Evolutionary conservation across 1,284 basidiomycete species (phyloP).

Genomic region (Ustilago hordei): DNA sequence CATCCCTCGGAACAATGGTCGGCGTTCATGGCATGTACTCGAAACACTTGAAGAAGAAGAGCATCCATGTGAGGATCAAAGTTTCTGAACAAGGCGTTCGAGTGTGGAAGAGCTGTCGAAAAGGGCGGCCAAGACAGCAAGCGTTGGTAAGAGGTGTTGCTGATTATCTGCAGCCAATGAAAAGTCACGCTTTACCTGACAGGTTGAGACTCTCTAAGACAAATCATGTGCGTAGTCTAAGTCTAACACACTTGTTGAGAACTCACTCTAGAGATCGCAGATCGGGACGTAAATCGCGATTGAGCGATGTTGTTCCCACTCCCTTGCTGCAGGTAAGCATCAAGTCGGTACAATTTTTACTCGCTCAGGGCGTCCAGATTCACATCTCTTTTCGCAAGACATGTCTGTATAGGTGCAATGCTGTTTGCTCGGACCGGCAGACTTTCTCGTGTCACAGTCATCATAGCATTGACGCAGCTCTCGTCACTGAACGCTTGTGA

Average conservation of each 20-base stretch:
- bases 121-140: not conserved
- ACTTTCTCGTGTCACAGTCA: too few species aligned
- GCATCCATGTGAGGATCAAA: not conserved
- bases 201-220: not conserved
- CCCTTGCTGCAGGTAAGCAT: not conserved
- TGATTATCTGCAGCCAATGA: conserved; percentile 45
- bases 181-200: conserved; percentile 19
- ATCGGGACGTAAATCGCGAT: too few species aligned
- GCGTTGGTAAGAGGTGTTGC: not conserved
- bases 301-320: too few species aligned
- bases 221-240: not conserved
- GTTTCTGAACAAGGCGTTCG: not conserved
- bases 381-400: too few species aligned
- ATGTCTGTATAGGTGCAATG: too few species aligned
- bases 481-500: not conserved
- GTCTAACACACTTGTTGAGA: not conserved
- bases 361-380: not conserved
- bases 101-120: not conserved
- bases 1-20: conserved; percentile 1
- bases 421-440: too few species aligned
- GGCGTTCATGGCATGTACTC: not conserved
- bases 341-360: too few species aligned
- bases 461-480: too few species aligned
- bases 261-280: too few species aligned
- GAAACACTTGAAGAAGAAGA: not conserved